phyloP scores from a whole-genome alignment of 176 grass and related monocot genomes.

The Hsuehochloa calcarea region DNA sequence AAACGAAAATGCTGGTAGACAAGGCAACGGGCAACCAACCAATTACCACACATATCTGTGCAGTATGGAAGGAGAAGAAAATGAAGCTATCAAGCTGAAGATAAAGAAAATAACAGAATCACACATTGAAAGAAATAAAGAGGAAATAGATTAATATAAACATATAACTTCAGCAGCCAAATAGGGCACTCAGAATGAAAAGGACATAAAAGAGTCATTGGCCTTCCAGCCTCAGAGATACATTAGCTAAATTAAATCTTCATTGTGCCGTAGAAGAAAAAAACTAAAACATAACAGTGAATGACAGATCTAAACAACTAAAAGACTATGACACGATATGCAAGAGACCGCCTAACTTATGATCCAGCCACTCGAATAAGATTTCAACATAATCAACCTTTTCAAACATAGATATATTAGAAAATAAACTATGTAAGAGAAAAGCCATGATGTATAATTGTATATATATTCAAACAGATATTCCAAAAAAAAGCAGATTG shows the following conservation, averaged over 20 bases:
- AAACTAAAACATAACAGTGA: neutral
- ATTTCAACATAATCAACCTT: neutral
- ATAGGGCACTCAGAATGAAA: no score
- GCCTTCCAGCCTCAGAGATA: no score
- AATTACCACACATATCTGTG: neutral
- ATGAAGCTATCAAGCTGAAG: neutral
- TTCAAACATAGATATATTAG: neutral
- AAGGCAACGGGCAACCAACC: neutral
- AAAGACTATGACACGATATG: neutral
- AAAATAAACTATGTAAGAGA: neutral
- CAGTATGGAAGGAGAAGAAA: neutral
- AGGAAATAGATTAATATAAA: neutral
- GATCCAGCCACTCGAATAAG: neutral
- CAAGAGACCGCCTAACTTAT: neutral
- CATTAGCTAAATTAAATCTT: no score
- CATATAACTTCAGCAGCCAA: no score
- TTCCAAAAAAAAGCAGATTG: no score
- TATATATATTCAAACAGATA: no score
- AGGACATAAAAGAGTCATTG: no score
- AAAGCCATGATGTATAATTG: neutral
- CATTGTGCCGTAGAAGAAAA: no score
- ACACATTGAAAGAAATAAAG: neutral
- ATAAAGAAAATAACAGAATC: neutral
- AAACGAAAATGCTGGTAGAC: neutral
- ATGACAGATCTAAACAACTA: neutral